phyloP scores from a whole-genome alignment of 208 protist genomes.

The Leishmania tropica region DNA sequence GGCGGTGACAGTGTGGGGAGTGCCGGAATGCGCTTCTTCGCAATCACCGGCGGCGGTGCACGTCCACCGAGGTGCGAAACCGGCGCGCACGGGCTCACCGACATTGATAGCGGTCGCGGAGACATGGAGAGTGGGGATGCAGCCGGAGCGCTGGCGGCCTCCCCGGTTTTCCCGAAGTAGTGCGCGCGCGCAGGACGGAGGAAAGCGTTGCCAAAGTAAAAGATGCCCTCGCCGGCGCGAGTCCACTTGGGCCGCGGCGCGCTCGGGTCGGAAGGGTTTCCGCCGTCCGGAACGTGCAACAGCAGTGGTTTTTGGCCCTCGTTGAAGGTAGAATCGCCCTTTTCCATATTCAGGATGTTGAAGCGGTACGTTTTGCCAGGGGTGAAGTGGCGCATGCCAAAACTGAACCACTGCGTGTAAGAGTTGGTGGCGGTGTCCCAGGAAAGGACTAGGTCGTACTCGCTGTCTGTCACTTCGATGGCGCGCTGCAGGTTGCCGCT shows the following conservation, averaged over 20 bases:
- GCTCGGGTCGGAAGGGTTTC: neutral
- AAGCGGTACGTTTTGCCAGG: slow-evolving; percentile 90
- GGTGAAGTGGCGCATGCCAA: slow-evolving; percentile 70
- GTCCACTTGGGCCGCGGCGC: slow-evolving; percentile 39
- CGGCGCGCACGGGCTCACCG: neutral
- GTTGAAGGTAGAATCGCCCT: slow-evolving; percentile 94
- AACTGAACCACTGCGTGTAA: slow-evolving; percentile 98
- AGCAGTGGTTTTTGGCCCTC: slow-evolving; percentile 94
- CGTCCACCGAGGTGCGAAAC: slow-evolving; percentile 7
- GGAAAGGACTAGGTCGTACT: slow-evolving; percentile 95
- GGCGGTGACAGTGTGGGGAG: neutral
- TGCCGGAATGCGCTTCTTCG: slow-evolving; percentile 16
- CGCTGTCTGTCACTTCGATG: slow-evolving; percentile 76
- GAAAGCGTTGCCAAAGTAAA: slow-evolving; percentile 86
- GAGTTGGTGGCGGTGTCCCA: slow-evolving; percentile 95
- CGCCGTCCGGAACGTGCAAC: slow-evolving; percentile 64
- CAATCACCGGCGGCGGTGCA: slow-evolving; percentile 18
- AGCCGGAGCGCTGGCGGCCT: neutral
- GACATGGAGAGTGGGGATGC: neutral
- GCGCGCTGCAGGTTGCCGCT: slow-evolving; percentile 94
- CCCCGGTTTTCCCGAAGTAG: slow-evolving; percentile 25
- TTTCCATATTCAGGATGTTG: slow-evolving; percentile 98
- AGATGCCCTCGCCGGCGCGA: slow-evolving; percentile 73
- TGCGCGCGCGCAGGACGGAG: slow-evolving; percentile 46
- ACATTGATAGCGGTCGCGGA: neutral